A percentile compares a stretch with the other conserved stretches of the same genome.
phyloP scores from a whole-genome alignment of 1,139 yeast species.

The Arxiozyma slooffiae region DNA sequence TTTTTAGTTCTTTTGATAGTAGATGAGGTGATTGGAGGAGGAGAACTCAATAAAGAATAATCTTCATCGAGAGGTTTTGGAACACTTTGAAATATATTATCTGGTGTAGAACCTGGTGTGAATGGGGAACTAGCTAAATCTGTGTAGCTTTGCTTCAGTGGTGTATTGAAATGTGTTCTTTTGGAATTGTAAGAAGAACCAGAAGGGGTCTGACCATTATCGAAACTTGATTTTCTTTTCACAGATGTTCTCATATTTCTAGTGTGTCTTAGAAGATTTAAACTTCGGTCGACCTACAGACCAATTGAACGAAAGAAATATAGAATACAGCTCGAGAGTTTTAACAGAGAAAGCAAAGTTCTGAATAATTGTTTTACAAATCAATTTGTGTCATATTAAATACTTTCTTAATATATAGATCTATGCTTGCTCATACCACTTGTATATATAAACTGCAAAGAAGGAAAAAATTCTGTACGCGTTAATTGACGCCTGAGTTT shows the following conservation, averaged over 20 bases:
- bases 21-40: constrained; percentile 11
- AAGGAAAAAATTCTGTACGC: background rate
- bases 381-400: background rate
- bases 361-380: too few species aligned
- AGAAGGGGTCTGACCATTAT: background rate
- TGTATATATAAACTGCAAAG: background rate
- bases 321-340: too few species aligned
- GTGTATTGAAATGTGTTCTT: background rate
- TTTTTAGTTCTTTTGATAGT: too few species aligned
- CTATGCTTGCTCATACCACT: background rate
- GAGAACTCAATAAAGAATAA: constrained; percentile 14
- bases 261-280: too few species aligned
- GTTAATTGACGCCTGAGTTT: constrained; percentile 1
- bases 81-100: constrained; percentile 16
- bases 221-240: constrained; percentile 1
- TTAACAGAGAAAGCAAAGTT: background rate
- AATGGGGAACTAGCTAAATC: constrained; percentile 7
- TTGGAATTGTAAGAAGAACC: background rate
- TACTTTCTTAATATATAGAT: background rate
- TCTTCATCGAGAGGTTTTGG: constrained; percentile 9
- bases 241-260: background rate
- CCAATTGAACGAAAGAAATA: too few species aligned
- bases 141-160: background rate
- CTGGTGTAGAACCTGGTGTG: constrained; percentile 8
- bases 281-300: background rate